Base-by-base conservation (phyloP, 306 rosid species). In the Pyrus bretschneideri region DNA sequence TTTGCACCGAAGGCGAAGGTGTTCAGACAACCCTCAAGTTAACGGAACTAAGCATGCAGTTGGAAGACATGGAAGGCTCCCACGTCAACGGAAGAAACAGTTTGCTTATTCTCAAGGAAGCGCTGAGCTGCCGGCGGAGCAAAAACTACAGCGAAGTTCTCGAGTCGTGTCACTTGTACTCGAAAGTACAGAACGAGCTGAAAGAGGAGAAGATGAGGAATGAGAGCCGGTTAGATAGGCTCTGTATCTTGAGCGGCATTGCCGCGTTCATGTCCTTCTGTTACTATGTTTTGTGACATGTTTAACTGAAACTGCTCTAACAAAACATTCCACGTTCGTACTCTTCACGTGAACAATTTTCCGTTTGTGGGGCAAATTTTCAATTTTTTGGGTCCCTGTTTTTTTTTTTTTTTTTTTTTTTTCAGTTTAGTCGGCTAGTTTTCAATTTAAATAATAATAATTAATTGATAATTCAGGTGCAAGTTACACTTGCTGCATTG, bases 21-120 rank as follows among this genome's bases (percentile, higher is more conserved):
- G 75, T 70, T 29, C 86, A 75, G 59, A 91, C 97, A n/a, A 88
- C 78, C 45, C 86, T 93, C 17, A 82, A 84, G 59, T 31, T 91
- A 73, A 89, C 97, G 15, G 96, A 93, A 85, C 64, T 93, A 70
- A 91, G 97, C 90, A 93, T 91, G 96, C 96, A 89, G 80, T 70
- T 93, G 78, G 90, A 93, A 86, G 98, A 93, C 84, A 88, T 93
- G 96, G 96, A 91, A 79, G 90, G 96, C 67, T 83, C 89, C 59
- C 87, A 84, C 72, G 93, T 93, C 68, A 89, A 91, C 40, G 98
- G 97, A 55, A 86, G 88, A 73, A 89, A 86, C 82, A 89, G 98
- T 79, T 87, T 93, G 88, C 90, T 83, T 40, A 88, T 93, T 67
- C 96, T 93, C 11, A 89, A 88, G 82, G 91, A 89, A 74, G 92